phyloP scores from a whole-genome alignment of 2,329 filamentous ascomycete species.

The Fusarium foetens region DNA sequence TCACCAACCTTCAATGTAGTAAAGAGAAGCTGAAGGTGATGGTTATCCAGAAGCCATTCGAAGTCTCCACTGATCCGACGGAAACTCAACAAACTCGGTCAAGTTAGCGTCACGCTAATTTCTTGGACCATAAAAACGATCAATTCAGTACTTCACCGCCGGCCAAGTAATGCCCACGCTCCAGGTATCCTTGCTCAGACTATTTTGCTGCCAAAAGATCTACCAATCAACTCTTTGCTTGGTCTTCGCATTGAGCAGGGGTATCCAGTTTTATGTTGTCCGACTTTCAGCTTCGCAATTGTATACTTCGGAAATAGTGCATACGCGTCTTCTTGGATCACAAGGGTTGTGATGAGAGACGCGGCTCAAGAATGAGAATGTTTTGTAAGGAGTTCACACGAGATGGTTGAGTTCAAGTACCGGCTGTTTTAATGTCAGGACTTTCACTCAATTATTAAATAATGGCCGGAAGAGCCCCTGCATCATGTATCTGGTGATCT shows the following conservation, averaged over 20 bases:
- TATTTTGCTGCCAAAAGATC: not conserved
- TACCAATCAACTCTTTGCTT: not conserved
- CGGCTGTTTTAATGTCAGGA: not conserved
- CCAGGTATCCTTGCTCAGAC: accelerated
- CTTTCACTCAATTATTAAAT: not conserved
- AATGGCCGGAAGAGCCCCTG: not conserved
- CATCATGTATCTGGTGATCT: not conserved
- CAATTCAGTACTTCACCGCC: not conserved
- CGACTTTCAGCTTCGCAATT: not conserved
- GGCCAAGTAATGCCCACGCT: accelerated
- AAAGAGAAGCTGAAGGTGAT: not conserved
- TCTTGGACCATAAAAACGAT: not conserved
- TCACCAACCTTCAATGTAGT: not conserved
- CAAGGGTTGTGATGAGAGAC: not conserved
- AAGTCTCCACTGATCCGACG: not conserved
- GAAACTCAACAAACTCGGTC: slow-evolving; percentile 9
- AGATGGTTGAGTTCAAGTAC: not conserved
- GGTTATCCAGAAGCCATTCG: not conserved
- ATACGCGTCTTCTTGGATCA: not conserved
- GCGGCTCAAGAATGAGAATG: not conserved
- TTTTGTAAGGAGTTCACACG: not conserved
- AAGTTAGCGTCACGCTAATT: slow-evolving; percentile 2
- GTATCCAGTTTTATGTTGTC: not conserved
- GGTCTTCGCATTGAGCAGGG: not conserved
- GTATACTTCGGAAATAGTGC: not conserved